Evolutionary conservation across 495 filamentous ascomycete genomes (phyloP).

Genomic region (Penicillium tannophilum): DNA sequence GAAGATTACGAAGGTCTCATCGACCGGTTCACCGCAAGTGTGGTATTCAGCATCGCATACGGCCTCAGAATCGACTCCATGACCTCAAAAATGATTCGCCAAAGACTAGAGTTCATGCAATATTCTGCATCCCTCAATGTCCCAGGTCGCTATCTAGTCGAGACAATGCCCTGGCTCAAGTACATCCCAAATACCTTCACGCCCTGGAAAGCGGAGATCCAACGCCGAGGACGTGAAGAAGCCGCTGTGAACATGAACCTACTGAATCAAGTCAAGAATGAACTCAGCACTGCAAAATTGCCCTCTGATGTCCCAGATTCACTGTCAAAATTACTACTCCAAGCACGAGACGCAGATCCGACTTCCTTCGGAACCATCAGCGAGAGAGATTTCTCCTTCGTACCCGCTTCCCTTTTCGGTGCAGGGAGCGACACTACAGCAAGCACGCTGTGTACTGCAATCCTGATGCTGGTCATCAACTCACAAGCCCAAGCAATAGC

Average conservation of each 20-base stretch:
- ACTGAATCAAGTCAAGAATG: conserved; percentile 13
- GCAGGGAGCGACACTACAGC: conserved; percentile 68
- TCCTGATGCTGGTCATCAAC: conserved; percentile 57
- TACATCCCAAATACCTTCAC: conserved; percentile 25
- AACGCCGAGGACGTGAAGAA: conserved; percentile 19
- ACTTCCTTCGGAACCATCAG: conserved; percentile 33
- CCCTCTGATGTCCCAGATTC: conserved; percentile 19
- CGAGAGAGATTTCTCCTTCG: conserved; percentile 48
- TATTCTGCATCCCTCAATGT: conserved; percentile 24
- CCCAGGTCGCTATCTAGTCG: conserved; percentile 28
- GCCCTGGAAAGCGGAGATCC: conserved; percentile 33
- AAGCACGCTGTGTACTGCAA: conserved; percentile 60
- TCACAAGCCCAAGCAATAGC: conserved; percentile 46
- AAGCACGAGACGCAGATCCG: conserved; percentile 37
- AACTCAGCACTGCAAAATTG: conserved; percentile 12
- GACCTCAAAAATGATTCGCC: conserved; percentile 18
- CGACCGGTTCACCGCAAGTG: conserved; percentile 28
- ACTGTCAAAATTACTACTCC: conserved; percentile 36
- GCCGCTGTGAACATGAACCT: conserved; percentile 16
- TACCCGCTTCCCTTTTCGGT: conserved; percentile 49
- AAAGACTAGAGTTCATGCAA: conserved; percentile 26
- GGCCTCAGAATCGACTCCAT: conserved; percentile 32
- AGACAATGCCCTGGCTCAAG: conserved; percentile 30
- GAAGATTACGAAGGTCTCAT: conserved; percentile 19
- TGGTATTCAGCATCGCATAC: conserved; percentile 32